phyloP scores from a whole-genome alignment of 2,329 filamentous ascomycete species.

The Beauveria asiatica region DNA sequence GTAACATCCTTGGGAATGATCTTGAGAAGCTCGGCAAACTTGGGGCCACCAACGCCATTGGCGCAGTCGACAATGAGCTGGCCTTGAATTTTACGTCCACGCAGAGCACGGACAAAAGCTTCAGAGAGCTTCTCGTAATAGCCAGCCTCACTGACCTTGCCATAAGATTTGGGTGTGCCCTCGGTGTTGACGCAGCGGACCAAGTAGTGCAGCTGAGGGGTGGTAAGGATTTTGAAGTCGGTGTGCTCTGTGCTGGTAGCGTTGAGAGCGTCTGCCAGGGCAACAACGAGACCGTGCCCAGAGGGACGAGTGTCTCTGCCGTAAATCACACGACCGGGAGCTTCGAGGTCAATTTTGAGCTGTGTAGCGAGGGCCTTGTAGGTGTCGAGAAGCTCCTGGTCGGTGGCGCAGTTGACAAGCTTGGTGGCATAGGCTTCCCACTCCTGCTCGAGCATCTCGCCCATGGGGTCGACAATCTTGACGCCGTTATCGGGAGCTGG shows the following conservation, averaged over 20 bases:
- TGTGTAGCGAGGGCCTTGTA: conserved; percentile 69
- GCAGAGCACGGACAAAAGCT: conserved; percentile 78
- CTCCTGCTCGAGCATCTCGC: conserved; percentile 93
- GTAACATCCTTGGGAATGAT: conserved; percentile 63
- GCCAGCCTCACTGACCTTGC: conserved; percentile 77
- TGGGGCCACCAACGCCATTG: conserved; percentile 92
- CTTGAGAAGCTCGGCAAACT: conserved; percentile 79
- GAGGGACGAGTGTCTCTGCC: conserved; percentile 91
- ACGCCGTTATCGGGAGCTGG: conserved; percentile 84
- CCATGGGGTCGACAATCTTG: conserved; percentile 94
- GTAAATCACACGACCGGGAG: conserved; percentile 73
- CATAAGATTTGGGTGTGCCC: conserved; percentile 78
- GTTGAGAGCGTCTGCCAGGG: conserved; percentile 70
- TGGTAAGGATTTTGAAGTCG: conserved; percentile 88
- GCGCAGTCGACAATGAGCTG: conserved; percentile 84
- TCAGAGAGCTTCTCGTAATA: conserved; percentile 89
- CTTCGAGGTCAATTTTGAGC: conserved; percentile 64
- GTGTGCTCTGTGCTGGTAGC: conserved; percentile 65
- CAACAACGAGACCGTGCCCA: conserved; percentile 71
- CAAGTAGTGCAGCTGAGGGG: conserved; percentile 95
- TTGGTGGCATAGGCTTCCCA: conserved; percentile 87
- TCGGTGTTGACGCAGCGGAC: conserved; percentile 91
- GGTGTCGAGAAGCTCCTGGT: conserved; percentile 65
- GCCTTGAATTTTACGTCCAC: conserved; percentile 64
- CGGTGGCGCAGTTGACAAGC: conserved; percentile 74